Percentiles rank a stretch among this genome's conserved stretches.
These are phyloP conservation scores for Sicyos baderoa DNA, from an alignment of 306 rosid species.

Conservation along the genomic window DNA sequence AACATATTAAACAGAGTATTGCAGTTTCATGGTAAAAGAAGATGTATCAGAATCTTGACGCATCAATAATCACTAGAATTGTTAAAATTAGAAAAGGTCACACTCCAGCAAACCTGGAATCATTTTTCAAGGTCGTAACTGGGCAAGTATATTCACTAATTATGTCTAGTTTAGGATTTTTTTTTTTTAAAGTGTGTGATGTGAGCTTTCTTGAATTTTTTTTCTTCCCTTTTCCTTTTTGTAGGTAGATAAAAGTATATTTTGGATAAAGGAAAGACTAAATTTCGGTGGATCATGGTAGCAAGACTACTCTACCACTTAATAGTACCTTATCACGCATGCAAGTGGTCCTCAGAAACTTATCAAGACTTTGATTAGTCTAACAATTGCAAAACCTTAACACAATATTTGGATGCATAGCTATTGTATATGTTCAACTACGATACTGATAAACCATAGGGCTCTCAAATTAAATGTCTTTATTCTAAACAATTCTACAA, in stretches of 20 bases:
- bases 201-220: neutral
- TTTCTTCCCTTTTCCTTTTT: no score
- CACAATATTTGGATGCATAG: neutral
- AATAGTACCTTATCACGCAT: no score
- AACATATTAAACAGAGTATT: neutral
- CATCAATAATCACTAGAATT: no score
- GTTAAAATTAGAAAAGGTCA: no score
- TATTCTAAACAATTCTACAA: neutral
- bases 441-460: neutral
- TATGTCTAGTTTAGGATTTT: neutral
- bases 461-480: neutral
- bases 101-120: no score
- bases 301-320: neutral
- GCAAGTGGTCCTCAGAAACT: no score
- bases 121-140: neutral
- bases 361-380: no score
- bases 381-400: neutral
- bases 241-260: neutral
- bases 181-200: no score
- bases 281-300: neutral
- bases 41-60: neutral
- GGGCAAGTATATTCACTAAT: neutral
- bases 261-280: neutral
- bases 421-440: neutral
- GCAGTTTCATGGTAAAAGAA: neutral